Evolutionary conservation across 2,329 filamentous ascomycete genomes (phyloP).

Genomic region (Trichoderma sp.): DNA sequence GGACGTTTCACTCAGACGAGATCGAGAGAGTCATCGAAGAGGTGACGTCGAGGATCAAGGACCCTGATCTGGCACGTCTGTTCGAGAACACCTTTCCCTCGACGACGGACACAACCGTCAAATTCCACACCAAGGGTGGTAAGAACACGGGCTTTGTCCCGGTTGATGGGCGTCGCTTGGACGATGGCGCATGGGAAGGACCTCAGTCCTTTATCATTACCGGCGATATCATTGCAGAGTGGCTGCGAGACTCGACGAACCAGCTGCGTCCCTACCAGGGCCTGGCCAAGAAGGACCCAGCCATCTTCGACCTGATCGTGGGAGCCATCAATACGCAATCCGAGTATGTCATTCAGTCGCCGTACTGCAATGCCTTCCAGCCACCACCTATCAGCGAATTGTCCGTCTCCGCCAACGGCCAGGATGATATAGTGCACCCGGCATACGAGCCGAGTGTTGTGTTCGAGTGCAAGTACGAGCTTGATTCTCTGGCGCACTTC

Average conservation of each 20-base stretch:
- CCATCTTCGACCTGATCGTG: constrained; percentile 75
- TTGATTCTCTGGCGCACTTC: constrained; percentile 93
- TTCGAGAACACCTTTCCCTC: constrained; percentile 97
- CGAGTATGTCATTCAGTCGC: constrained; percentile 90
- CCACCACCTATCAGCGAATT: constrained; percentile 83
- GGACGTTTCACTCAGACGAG: constrained; percentile 81
- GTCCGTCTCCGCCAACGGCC: constrained; percentile 69
- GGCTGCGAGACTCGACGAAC: constrained; percentile 90
- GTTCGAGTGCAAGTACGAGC: constrained; percentile 98
- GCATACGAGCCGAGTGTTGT: constrained; percentile 79
- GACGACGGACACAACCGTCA: constrained; percentile 77
- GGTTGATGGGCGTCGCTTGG: constrained; percentile 34
- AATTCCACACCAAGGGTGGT: constrained; percentile 73
- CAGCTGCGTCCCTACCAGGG: constrained; percentile 88
- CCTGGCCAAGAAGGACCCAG: constrained; percentile 76
- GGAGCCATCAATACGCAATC: constrained; percentile 95
- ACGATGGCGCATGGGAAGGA: constrained; percentile 72
- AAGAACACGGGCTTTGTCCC: constrained; percentile 40
- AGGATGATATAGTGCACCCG: constrained; percentile 82
- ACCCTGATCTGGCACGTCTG: constrained; percentile 83
- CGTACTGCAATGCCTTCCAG: constrained; percentile 98
- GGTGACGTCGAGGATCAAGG: constrained; percentile 73
- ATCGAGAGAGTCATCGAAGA: constrained; percentile 88
- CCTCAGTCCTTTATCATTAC: constrained; percentile 92
- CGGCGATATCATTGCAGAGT: constrained; percentile 89